These are phyloP conservation scores for Aechmea fasciata DNA, from an alignment of 176 grass and related monocot genomes.

Conservation along the genomic window DNA sequence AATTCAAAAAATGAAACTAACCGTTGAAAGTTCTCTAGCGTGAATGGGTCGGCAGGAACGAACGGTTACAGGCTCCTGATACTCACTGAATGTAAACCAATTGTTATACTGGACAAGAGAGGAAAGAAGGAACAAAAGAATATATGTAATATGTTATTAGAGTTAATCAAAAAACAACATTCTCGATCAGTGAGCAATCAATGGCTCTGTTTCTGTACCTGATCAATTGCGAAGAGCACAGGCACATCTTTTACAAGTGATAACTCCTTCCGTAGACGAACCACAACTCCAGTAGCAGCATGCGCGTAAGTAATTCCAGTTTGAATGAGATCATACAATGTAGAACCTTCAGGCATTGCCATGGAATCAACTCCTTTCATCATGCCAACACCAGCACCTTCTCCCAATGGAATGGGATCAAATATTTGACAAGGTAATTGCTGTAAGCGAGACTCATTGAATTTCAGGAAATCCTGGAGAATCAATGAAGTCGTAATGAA, in stretches of 20 bases:
- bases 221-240: conserved; percentile 86
- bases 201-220: conserved; percentile 32
- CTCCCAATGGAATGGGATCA: conserved; percentile 80
- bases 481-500: conserved; percentile 5
- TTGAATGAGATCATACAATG: conserved; percentile 95
- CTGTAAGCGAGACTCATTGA: conserved; percentile 60
- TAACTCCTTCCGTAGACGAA: conserved; percentile 72
- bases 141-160: conserved; percentile 2
- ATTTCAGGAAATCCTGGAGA: conserved; percentile 85
- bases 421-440: conserved; percentile 71
- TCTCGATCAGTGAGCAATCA: not conserved
- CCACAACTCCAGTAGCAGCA: conserved; percentile 66
- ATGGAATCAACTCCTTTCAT: conserved; percentile 78
- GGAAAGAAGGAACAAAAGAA: not conserved
- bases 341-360: conserved; percentile 92
- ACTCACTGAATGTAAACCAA: conserved; percentile 98
- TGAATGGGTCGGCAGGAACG: conserved; percentile 69
- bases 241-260: conserved; percentile 84
- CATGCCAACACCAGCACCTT: conserved; percentile 82
- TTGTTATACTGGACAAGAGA: conserved; percentile 76
- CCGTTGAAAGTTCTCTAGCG: conserved; percentile 76
- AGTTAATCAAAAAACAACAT: not conserved
- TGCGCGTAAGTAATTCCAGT: conserved; percentile 78
- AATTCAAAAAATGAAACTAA: conserved; percentile 31
- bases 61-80: conserved; percentile 68